Base-by-base conservation (phyloP, 2,329 filamentous ascomycete species). In the Lecanicillium sp. region DNA sequence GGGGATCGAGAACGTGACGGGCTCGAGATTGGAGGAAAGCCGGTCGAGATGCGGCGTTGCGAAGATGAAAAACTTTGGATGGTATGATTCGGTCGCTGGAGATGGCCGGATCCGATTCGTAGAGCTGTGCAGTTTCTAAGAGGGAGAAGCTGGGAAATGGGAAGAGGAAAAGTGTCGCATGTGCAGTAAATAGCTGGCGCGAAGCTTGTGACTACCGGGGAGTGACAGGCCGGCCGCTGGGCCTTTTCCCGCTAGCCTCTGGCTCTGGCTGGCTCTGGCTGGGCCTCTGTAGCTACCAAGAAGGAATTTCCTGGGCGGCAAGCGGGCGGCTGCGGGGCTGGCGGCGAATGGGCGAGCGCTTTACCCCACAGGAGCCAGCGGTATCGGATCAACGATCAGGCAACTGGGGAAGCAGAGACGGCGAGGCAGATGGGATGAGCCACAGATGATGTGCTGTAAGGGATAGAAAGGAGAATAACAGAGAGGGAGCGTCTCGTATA, bases 311-410 rank as follows among this genome's bases (percentile, higher is more conserved):
- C n/a, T n/a, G n/a, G n/a, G n/a, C n/a, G n/a, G n/a, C n/a, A n/a
- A n/a, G n/a, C n/a, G n/a, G n/a, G n/a, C n/a, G n/a, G n/a, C n/a
- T n/a, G n/a, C n/a, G n/a, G n/a, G n/a, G n/a, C n/a, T n/a, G n/a
- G n/a, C n/a, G n/a, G n/a, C n/a, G n/a, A n/a, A 24, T 40, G 41
- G 20, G 11, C 20, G 23, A n/a, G 20, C 8, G 9, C 30, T 33
- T 11, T 37, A 48, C 45, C 45, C 45, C 45, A 48, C 45, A 41
- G 33, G 15, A 19, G 14, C 20, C 38, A 48, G 45, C 45, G 45
- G 45, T 42, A 48, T 48, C 45, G 45, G 45, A 29, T 42, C 21
- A 14, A n/a, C 38, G 45, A 37, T 48, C 37, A 30, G 35, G 26
- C 12, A 29, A 29, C 12, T 12, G 26, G 26, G 7, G 26, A 29